Base-by-base conservation (phyloP, 2,329 filamentous ascomycete genomes). In the Chaetomiaceae sp. region DNA sequence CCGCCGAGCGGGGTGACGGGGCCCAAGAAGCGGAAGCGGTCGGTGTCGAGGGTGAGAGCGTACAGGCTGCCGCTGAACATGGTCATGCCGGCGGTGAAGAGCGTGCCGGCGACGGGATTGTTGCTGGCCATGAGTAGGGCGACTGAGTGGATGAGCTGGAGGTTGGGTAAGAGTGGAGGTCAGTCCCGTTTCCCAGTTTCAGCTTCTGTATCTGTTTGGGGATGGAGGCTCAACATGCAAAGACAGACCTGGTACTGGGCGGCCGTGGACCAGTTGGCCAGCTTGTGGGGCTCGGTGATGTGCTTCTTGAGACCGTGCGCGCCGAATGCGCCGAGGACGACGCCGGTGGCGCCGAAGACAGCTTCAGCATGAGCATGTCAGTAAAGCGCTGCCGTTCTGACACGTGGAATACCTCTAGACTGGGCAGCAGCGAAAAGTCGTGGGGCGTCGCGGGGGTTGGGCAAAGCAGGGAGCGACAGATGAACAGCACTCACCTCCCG, bases 161-260 rank as follows among this genome's bases (percentile, higher is more conserved):
- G 12, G 6, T 26, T 10, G 9, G 3, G 24, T n/a, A n/a, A n/a
- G n/a, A n/a, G n/a, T n/a, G n/a, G n/a, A n/a, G n/a, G n/a, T n/a
- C n/a, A n/a, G n/a, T n/a, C n/a, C n/a, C n/a, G n/a, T n/a, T n/a
- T n/a, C n/a, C n/a, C n/a, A n/a, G n/a, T n/a, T n/a, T n/a, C n/a
- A n/a, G n/a, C n/a, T n/a, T n/a, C n/a, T n/a, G n/a, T n/a, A n/a
- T n/a, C n/a, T n/a, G n/a, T n/a, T n/a, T n/a, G n/a, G n/a, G n/a
- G n/a, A n/a, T n/a, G n/a, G n/a, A n/a, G n/a, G n/a, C n/a, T n/a
- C n/a, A n/a, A n/a, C n/a, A n/a, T n/a, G n/a, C n/a, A n/a, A n/a
- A n/a, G n/a, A n/a, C n/a, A n/a, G n/a, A 82, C 80, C 66, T 84
- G 81, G 56, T 85, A 86, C 33, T 85, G 80, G 3, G 81, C 81